Base-by-base conservation (phyloP, 768 basidiomycete species). In the Hericium erinaceus region DNA sequence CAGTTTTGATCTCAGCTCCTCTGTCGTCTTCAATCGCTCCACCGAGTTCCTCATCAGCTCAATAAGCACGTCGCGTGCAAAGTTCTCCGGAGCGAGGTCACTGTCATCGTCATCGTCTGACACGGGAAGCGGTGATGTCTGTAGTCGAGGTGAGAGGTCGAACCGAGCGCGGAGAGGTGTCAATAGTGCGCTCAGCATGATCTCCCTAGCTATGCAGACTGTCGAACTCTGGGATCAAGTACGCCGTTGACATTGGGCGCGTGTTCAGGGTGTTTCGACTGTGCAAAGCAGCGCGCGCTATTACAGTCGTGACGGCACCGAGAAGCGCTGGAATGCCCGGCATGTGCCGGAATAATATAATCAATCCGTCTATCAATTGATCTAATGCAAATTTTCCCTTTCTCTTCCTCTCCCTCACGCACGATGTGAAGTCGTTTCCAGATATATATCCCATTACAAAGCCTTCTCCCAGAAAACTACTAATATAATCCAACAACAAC, bases 11-110 rank as follows among this genome's bases (percentile, higher is more conserved):
- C 69, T 62, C 37, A 74, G 63, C 52, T 75, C 74, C 51, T 81
- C 77, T 2, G 80, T 77, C 15, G 73, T 65, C 71, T 89, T 92
- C 55, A 93, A 70, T 56, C 79, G 80, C 62, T 89, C 89, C 20
- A 92, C 78, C 0, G 82, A 72, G 57, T 80, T 82, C 37, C 83
- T 75, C 81, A 92, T 85, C 33, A 87, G 70, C 67, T 85, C 81
- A 24, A 87, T 74, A 41, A 87, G 74, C 20, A 85, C 87, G 66
- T 87, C 87, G 59, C 85, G 72, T 10, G 85, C 86, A 66, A 87
- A 87, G 65, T 88, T 83, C 66, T 88, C 86, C 12, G 85, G 83
- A 13, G 74, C 70, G 50, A 76, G 66, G 39, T 75, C 67, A 59
- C 70, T 72, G 22, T 67, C 76, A 28, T 77, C 61, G 16, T 52